A percentile compares a stretch with the other conserved stretches of the same genome.
Evolutionary conservation across 2,329 filamentous ascomycete species (phyloP).

Genomic region (Xylariaceae sp.): DNA sequence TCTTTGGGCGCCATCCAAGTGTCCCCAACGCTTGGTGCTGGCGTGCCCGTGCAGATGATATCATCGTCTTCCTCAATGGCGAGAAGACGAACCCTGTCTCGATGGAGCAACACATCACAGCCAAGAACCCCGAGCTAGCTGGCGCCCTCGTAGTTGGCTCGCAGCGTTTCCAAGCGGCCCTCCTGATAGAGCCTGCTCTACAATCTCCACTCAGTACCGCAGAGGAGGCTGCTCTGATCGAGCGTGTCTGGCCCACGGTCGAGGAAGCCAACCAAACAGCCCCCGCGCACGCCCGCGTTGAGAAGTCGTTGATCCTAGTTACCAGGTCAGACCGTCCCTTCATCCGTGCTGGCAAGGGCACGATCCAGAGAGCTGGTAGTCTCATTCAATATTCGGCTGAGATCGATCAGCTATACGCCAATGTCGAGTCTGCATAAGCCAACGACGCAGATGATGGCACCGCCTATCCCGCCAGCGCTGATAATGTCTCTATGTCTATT

Average conservation of each 20-base stretch:
- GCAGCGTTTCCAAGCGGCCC: constrained; percentile 18
- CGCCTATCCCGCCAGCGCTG: background rate
- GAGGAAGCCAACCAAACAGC: constrained; percentile 15
- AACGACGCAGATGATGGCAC: background rate
- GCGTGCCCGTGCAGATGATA: constrained; percentile 25
- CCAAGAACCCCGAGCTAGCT: constrained; percentile 11
- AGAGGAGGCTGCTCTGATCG: constrained; percentile 18
- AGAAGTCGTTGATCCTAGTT: constrained; percentile 19
- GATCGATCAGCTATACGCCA: constrained; percentile 19
- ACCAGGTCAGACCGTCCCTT: constrained; percentile 6
- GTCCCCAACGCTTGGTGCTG: constrained; percentile 23
- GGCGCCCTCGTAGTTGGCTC: constrained; percentile 16
- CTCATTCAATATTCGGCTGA: constrained; percentile 14
- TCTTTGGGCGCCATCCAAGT: constrained; percentile 20
- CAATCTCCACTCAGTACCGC: constrained; percentile 3
- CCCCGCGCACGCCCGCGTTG: constrained; percentile 18
- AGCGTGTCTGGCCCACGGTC: constrained; percentile 19
- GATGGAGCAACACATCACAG: constrained; percentile 23
- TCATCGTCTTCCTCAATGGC: constrained; percentile 28
- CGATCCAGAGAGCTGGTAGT: constrained; percentile 14
- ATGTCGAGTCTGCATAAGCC: constrained; percentile 9
- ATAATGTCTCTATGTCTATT: background rate
- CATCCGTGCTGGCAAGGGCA: constrained; percentile 20
- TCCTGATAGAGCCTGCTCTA: constrained; percentile 16
- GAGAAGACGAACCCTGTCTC: constrained; percentile 26